Base-by-base conservation (phyloP, 371 early-diverging fungal species). In the Haplosporangium sp. region DNA sequence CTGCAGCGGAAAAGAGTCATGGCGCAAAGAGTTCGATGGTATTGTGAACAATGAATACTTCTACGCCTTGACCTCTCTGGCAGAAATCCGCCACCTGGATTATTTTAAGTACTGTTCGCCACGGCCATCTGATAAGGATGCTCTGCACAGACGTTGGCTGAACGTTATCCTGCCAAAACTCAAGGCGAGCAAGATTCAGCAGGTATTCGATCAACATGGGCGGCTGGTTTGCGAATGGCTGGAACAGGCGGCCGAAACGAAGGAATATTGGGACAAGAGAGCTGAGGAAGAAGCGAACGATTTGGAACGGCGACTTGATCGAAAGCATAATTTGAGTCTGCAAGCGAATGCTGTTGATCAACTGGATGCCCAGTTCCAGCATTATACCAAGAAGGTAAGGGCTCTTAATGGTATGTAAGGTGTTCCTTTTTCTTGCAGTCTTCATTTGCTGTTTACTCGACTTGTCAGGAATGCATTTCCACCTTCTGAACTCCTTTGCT, bases 311-410 rank as follows among this genome's bases (percentile, higher is more conserved):
- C 60, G 37, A 60, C 38, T 60, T 50, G 60, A 60, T 60, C 60
- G 60, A 60, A 60, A 60, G 60, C 60, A 50, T 18, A 11, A 51
- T 60, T 60, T 60, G 60, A 60, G 57, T 29, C 50, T 61, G 52
- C 51, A 40, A 40, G n/a, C 62, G 52, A 61, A 61, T 61, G 62
- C 62, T 61, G 62, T 52, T 40, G 62, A 61, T 51, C 52, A 61
- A 61, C 62, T 61, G 51, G 62, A 61, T 61, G 62, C 62, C 41
- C 62, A 61, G 41, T 52, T 61, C 53, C 62, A 61, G 62, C 62
- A 20, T 38, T 61, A 52, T 52, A 20, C 52, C 53, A 61, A 61
- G 50, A 52, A 61, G 62, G 20, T 51, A 41, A 61, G 62, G 52
- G 13, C 10, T 16, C 2, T 20, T n/a, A 23, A 47, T 47, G 36